These are phyloP conservation scores for Pythium pyrilobum DNA, from an alignment of 352 stramenopile genomes.

Conservation along the genomic window DNA sequence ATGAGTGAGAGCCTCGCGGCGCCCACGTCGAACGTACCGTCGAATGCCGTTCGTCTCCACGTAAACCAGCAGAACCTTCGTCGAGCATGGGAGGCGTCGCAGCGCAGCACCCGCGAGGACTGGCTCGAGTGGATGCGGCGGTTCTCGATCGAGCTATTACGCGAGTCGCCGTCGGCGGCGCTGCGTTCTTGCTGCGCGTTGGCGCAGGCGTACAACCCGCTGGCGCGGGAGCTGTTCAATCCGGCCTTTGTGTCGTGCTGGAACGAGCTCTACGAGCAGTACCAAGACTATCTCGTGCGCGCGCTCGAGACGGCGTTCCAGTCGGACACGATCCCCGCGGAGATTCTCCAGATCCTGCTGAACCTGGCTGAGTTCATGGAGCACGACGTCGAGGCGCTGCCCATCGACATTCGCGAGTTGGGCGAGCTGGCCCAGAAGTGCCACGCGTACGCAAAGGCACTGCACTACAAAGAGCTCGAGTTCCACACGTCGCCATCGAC, in stretches of 20 bases:
- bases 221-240: conserved; percentile 98
- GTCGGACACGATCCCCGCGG: conserved; percentile 88
- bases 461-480: conserved; percentile 99
- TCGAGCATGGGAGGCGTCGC: conserved; percentile 81
- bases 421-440: conserved; percentile 97
- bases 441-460: conserved; percentile 97
- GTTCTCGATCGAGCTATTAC: conserved; percentile 96
- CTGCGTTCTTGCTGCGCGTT: conserved; percentile 93
- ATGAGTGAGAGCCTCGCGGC: conserved; percentile 21
- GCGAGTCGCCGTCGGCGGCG: conserved; percentile 95
- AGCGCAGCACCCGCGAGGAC: conserved; percentile 89
- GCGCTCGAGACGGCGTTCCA: conserved; percentile 95
- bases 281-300: conserved; percentile 92
- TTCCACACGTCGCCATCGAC: conserved; percentile 90
- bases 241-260: conserved; percentile 99
- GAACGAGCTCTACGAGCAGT: conserved; percentile 92
- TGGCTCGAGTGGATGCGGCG: conserved; percentile 99
- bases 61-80: conserved; percentile 88
- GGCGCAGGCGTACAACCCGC: conserved; percentile 96
- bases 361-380: conserved; percentile 99
- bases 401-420: conserved; percentile 97
- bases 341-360: conserved; percentile 97
- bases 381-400: conserved; percentile 95
- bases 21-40: conserved; percentile 30
- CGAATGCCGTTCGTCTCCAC: conserved; percentile 73